Evolutionary conservation across 768 basidiomycete species (phyloP).

Genomic region (Boletus pseudopeckii): DNA sequence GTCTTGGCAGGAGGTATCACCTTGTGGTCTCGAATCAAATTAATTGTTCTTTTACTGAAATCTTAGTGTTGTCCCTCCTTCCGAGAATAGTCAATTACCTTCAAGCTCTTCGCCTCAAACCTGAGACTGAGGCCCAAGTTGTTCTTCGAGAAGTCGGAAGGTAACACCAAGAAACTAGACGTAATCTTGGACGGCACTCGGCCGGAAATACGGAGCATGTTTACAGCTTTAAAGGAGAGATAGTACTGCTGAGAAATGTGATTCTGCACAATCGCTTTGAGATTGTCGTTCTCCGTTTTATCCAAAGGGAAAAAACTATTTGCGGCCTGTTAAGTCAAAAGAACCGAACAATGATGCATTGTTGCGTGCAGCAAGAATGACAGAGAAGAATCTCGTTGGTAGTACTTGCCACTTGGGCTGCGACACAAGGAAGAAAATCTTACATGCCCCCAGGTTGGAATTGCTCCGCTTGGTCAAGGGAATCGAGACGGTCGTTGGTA

Average conservation of each 20-base stretch:
- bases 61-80: slow-evolving; percentile 89
- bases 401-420: slow-evolving; percentile 82
- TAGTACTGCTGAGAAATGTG: slow-evolving; percentile 57
- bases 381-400: slow-evolving; percentile 67
- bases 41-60: no score
- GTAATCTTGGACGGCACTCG: slow-evolving; percentile 87
- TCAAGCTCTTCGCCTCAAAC: slow-evolving; percentile 90
- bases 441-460: no score
- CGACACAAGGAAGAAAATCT: slow-evolving; percentile 97
- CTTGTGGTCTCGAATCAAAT: slow-evolving; percentile 82
- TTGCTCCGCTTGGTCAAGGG: no score
- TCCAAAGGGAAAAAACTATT: slow-evolving; percentile 87
- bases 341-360: neutral
- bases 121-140: slow-evolving; percentile 95
- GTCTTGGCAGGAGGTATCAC: slow-evolving; percentile 30
- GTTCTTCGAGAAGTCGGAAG: slow-evolving; percentile 69
- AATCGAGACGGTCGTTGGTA: no score
- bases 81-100: slow-evolving; percentile 88
- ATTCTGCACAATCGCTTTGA: slow-evolving; percentile 63
- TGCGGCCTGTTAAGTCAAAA: slow-evolving; percentile 1
- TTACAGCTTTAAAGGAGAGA: slow-evolving; percentile 76
- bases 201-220: slow-evolving; percentile 68
- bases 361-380: slow-evolving; percentile 75
- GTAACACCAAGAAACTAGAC: slow-evolving; percentile 88
- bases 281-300: slow-evolving; percentile 70